Conservation (phyloP, 305 asterid genomes). For the Stenogyne calaminthoides region DNA sequence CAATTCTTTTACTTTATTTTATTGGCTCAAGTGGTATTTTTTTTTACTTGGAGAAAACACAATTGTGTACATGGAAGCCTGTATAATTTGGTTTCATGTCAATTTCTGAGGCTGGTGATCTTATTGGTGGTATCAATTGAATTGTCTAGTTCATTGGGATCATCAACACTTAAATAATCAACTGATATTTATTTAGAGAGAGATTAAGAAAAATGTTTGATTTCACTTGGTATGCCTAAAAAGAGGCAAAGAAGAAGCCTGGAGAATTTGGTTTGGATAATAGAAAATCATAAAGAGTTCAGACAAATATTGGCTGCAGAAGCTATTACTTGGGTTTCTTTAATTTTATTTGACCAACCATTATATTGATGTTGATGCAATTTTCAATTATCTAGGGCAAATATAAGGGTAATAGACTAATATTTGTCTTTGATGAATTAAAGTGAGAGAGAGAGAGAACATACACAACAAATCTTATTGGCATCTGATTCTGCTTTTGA, state of each 20-base stretch:
- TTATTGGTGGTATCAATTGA: not conserved
- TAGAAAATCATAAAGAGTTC: not conserved
- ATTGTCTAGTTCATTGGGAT: constrained; percentile 8
- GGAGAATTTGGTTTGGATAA: not conserved
- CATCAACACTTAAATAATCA: not conserved
- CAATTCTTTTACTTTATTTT: constrained; percentile 3
- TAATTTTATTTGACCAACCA: not conserved
- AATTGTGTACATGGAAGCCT: not conserved
- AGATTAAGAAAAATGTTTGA: not conserved
- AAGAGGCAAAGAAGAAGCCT: not conserved
- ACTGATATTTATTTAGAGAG: not conserved
- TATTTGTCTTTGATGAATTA: not conserved
- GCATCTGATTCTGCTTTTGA: constrained; percentile 2
- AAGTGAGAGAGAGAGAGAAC: not conserved
- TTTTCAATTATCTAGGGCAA: not conserved
- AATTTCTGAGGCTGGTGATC: constrained; percentile 11
- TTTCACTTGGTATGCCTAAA: constrained; percentile 1
- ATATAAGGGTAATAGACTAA: not conserved
- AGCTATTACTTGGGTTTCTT: not conserved
- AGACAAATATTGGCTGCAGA: constrained; percentile 5
- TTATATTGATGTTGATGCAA: not conserved
- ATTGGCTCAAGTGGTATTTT: not conserved
- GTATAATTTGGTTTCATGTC: not conserved
- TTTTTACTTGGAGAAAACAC: not conserved
- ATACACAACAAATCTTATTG: not conserved